Evolutionary conservation across 352 stramenopile species (phyloP).

Genomic region (Elongisporangium prolatum): DNA sequence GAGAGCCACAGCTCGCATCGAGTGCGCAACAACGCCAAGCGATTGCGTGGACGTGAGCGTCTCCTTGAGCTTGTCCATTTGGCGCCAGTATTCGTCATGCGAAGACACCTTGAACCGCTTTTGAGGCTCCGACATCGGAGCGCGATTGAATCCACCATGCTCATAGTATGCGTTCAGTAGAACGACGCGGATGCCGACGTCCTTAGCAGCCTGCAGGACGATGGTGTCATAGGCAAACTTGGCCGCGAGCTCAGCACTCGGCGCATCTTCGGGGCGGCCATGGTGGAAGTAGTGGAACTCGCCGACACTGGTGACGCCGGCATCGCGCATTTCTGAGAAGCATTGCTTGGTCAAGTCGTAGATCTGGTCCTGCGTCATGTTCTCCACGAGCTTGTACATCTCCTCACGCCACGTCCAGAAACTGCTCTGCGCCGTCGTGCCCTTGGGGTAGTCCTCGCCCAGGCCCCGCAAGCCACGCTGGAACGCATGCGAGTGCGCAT

Average conservation of each 20-base stretch:
- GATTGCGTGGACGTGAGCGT: slow-evolving; percentile 41
- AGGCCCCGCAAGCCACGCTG: slow-evolving; percentile 64
- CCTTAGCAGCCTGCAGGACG: slow-evolving; percentile 50
- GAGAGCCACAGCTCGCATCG: slow-evolving; percentile 63
- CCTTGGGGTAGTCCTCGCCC: slow-evolving; percentile 69
- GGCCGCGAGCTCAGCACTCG: slow-evolving; percentile 14
- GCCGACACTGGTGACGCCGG: slow-evolving; percentile 70
- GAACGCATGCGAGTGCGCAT: slow-evolving; percentile 80
- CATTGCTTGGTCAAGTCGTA: slow-evolving; percentile 68
- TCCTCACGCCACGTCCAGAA: slow-evolving; percentile 84
- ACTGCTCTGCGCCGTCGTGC: slow-evolving; percentile 30
- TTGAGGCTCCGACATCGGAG: slow-evolving; percentile 55
- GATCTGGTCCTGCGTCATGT: slow-evolving; percentile 58
- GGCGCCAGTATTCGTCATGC: slow-evolving; percentile 56
- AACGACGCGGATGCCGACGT: slow-evolving; percentile 69
- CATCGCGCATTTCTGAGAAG: slow-evolving; percentile 76
- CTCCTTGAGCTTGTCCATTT: slow-evolving; percentile 52
- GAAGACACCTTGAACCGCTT: slow-evolving; percentile 70
- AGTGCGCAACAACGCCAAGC: slow-evolving; percentile 70
- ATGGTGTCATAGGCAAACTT: slow-evolving; percentile 68
- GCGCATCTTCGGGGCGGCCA: slow-evolving; percentile 24
- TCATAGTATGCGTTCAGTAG: slow-evolving; percentile 77
- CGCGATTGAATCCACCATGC: slow-evolving; percentile 56
- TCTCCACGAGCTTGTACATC: slow-evolving; percentile 76
- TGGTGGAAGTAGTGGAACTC: slow-evolving; percentile 86